Evolutionary conservation across 2,329 filamentous ascomycete genomes (phyloP), one percentile per base, ranked within the genome.

Genomic region (Beauveria sp.): DNA sequence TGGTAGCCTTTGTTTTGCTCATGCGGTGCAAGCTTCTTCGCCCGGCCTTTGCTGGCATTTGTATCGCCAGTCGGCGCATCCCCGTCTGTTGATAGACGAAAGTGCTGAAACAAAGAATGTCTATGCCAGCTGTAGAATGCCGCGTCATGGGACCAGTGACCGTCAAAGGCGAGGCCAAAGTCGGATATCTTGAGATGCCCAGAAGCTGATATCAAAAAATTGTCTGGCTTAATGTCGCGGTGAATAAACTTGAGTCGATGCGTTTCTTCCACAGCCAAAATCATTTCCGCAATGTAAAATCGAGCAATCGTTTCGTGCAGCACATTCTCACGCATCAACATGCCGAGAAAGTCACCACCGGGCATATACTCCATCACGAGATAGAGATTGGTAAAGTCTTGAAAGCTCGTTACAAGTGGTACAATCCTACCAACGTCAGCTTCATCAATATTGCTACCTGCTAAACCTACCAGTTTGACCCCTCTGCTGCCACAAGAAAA

Each of bases 311-410:
- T 78, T 72, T 97, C 94, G 60, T 85, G 85, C 2, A 99, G 79
- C 2, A 90, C 84, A 63, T 94, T 92, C 69, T 96, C 90, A 18
- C 92, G 86, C 60, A 97, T 89, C 18, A 99, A 77, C 0, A 97
- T 75, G 1, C 90, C 90, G 0, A 99, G 80, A 66, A 99, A 97
- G 71, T 99, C 93, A 0, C 94, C 93, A 0, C 93, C 94, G 2
- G 96, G 88, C 91, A 97, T 97, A 70, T 96, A 99, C 63, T 97
- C 92, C 92, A 97, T 97, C 57, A 97, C 89, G 6, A 99, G 84
- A 68, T 97, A 97, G 6, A 99, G 80, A 67, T 90, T 91, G 47
- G 84, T 82, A 41, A 83, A 78, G 71, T 97, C 94, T 72, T 97
- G 91, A 66, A 97, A 97, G 69, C 91, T 94, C 55, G 90, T 82